Base-by-base conservation (phyloP, 169 alveolate genomes). In the Amoebophrya sp. region DNA sequence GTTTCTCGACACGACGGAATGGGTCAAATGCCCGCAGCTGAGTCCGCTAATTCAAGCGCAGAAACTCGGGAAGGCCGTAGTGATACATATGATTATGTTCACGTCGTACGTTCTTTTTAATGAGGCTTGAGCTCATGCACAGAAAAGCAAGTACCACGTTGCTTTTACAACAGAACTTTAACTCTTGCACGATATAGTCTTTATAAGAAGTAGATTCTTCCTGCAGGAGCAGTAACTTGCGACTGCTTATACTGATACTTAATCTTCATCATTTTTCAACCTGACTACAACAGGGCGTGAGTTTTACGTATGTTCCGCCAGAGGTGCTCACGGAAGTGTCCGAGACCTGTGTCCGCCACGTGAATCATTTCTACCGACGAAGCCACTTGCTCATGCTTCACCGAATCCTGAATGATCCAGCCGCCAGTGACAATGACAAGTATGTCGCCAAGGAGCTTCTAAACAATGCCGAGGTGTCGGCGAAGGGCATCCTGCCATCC, bases 401-500 rank as follows among this genome's bases (percentile, higher is more conserved):
- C 76, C 91, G 90, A 41, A 95, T 96, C 41, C 89, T 95, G 91
- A 94, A 95, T 47, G 98, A 96, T 91, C 94, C 95, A 2, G 96
- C 95, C 41, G 94, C 97, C 40, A 93, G 96, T 41, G 95, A 93
- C 41, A 96, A 96, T 92, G 98, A 96, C 92, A 91, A 95, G 77
- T 90, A 23, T 95, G 97, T 96, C 0, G 96, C 98, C 23, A 94
- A 96, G 95, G 96, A 96, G 91, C 94, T 96, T 65, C 95, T 96
- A 41, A 95, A 95, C 76, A 96, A 95, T 90, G 98, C 97, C 39
- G 93, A 95, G 91, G 91, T 96, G 76, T 95, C 97, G 3, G 95
- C 97, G 36, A 95, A 93, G 53, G 91, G 96, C 91, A 95, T 95
- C 23, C 94, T 96, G 90, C 98, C 98, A 0, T 96, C 97, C 29